Percentiles rank a stretch among this genome's conserved stretches.
phyloP scores from a whole-genome alignment of 768 basidiomycete species.

The Boletus pseudopeckii region DNA sequence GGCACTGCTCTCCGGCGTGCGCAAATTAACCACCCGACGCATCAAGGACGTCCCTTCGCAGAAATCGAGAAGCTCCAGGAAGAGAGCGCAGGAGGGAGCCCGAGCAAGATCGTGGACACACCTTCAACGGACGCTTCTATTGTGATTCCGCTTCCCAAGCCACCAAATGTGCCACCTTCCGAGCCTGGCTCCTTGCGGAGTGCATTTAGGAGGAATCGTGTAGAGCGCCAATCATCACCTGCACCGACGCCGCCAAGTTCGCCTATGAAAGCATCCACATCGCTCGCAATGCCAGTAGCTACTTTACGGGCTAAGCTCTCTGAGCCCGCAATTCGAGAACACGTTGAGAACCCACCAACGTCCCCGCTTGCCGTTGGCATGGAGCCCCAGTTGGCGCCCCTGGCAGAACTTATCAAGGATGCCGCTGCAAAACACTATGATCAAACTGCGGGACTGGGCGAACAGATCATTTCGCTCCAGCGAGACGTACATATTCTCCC shows the following conservation, averaged over 20 bases:
- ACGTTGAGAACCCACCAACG: conserved; percentile 13
- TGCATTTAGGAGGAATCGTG: conserved; percentile 16
- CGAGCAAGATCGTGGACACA: conserved; percentile 4
- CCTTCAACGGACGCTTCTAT: conserved; percentile 24
- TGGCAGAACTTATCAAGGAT: conserved; percentile 35
- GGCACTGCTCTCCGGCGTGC: conserved; percentile 25
- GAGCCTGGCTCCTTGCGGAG: conserved; percentile 21
- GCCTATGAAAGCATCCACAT: background rate
- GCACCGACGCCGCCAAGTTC: conserved; percentile 14
- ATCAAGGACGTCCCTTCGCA: conserved; percentile 17
- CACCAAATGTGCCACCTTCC: conserved; percentile 6
- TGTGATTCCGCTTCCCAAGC: conserved; percentile 22
- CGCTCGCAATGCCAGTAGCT: background rate
- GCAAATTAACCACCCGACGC: conserved; percentile 12
- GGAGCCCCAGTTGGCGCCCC: conserved; percentile 22
- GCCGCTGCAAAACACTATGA: conserved; percentile 35
- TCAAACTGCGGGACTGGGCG: conserved; percentile 31
- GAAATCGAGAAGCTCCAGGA: conserved; percentile 25
- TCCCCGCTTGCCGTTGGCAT: conserved; percentile 7
- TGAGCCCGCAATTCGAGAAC: conserved; percentile 19
- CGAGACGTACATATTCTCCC: conserved; percentile 30
- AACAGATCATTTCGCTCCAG: conserved; percentile 34
- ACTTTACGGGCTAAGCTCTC: conserved; percentile 17
- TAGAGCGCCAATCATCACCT: background rate
- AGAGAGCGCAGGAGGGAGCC: background rate